Percentiles rank a stretch among this genome's conserved stretches.
phyloP scores from a whole-genome alignment of 2,329 filamentous ascomycete species.

The Ascochyta koolunga region DNA sequence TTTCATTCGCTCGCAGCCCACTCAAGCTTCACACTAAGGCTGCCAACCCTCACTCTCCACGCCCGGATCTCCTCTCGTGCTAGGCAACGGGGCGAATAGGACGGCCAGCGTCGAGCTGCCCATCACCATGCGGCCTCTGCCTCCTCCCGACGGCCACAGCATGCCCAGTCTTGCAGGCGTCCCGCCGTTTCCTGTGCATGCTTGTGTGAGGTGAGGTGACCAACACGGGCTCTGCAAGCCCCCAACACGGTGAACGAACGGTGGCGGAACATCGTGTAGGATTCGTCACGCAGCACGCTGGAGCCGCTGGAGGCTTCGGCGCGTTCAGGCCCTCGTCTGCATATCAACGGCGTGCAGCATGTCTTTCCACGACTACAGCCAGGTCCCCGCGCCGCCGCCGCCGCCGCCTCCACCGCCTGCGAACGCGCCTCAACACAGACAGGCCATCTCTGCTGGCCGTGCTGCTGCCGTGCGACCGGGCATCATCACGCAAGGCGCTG shows the following conservation, averaged over 20 bases:
- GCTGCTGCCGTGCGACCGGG: slow-evolving; percentile 48
- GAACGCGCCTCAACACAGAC: slow-evolving; percentile 32
- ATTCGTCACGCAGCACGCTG: slow-evolving; percentile 27
- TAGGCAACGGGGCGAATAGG: slow-evolving; percentile 27
- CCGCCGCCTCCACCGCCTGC: slow-evolving; percentile 36
- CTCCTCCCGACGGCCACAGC: slow-evolving; percentile 16
- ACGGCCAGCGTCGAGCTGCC: slow-evolving; percentile 7
- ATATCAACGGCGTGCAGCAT: slow-evolving; percentile 21
- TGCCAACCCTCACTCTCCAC: slow-evolving; percentile 22
- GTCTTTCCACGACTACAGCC: slow-evolving; percentile 30
- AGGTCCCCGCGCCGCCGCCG: slow-evolving; percentile 23
- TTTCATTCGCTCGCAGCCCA: slow-evolving; percentile 25
- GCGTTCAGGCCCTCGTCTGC: slow-evolving; percentile 26
- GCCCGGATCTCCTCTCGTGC: slow-evolving; percentile 24
- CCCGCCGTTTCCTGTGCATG: slow-evolving; percentile 8
- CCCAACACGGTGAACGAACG: slow-evolving; percentile 9
- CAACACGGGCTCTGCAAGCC: slow-evolving; percentile 16
- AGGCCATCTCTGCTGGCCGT: slow-evolving; percentile 13
- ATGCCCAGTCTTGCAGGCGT: slow-evolving; percentile 18
- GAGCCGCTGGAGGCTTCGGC: slow-evolving; percentile 44
- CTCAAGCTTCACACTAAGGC: slow-evolving; percentile 26
- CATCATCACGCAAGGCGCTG: slow-evolving; percentile 45
- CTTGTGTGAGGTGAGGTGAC: slow-evolving; percentile 21
- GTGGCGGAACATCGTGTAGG: slow-evolving; percentile 20
- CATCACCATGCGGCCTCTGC: slow-evolving; percentile 22